Base-by-base conservation (phyloP, 2,329 filamentous ascomycete species). In the Cryphonectria nitschkei region DNA sequence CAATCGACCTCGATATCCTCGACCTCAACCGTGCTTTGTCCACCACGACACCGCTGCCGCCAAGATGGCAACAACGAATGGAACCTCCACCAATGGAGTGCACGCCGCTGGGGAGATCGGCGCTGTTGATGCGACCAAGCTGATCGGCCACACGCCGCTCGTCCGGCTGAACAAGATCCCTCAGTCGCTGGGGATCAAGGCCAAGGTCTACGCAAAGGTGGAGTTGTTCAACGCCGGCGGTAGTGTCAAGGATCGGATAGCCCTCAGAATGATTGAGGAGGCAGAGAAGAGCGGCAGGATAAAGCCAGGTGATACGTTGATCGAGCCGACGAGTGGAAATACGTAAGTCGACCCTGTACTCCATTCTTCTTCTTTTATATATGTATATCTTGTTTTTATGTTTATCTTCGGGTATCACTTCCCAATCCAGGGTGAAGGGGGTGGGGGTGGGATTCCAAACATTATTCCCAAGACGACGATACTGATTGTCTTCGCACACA, bases 281-380 rank as follows among this genome's bases (percentile, higher is more conserved):
- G 96, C 96, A 19, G 96, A 99, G 86, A 90, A 89, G 79, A 91
- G 88, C 67, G 96, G 96, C 62, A 90, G 95, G 75, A 98, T 99
- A 83, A 98, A 96, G 87, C 96, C 96, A 39, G 96, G 95, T 70
- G 95, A 98, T 82, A 98, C 94, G 67, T 84, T 99, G 78, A 99
- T 99, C 79, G 96, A 99, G 87, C 96, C 96, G 13, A 99, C 96
- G 64, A 97, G 94, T 78, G 96, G 96, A 69, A 99, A 99, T 81
- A 99, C 96, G 85, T 86, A 79, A 67, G 84, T 79, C 6, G 26
- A 39, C 65, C 11, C n/a, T 14, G 1, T 26, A 26, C 8, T 41
- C 13, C 46, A 46, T 37, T 39, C 26, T 43, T 43, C 13, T 16
- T 16, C 26, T 26, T 26, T 26, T 26, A 26, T 26, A 26, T 26